Evolutionary conservation across 257 asterid genomes (phyloP).

Genomic region (Vinca minor): DNA sequence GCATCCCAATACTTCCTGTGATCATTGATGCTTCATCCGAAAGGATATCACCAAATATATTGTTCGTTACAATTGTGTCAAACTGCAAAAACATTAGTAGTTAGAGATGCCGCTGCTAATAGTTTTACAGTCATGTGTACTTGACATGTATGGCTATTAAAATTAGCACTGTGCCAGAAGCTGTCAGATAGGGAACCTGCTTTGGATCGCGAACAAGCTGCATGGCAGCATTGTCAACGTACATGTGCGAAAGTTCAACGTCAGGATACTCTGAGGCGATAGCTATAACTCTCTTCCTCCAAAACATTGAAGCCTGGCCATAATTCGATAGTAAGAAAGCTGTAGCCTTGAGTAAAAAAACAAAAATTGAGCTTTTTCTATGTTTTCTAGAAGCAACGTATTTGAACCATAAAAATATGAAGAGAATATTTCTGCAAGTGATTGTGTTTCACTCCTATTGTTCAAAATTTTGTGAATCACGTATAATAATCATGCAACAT

Average conservation of each 20-base stretch:
- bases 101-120: conserved; percentile 5
- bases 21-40: conserved; percentile 99
- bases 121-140: conserved; percentile 3
- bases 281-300: conserved; percentile 70
- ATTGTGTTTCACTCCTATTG: not conserved
- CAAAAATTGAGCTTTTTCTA: not conserved
- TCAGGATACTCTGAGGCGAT: conserved; percentile 84
- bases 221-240: conserved; percentile 98
- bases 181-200: conserved; percentile 52
- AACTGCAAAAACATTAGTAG: conserved; percentile 53
- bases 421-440: not conserved
- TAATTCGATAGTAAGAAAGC: not conserved
- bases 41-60: conserved; percentile 91
- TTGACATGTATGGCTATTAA: conserved; percentile 5
- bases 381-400: not conserved
- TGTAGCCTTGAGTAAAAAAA: not conserved
- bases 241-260: conserved; percentile 96
- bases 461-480: not conserved
- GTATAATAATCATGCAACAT: not conserved
- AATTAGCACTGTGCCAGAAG: not conserved
- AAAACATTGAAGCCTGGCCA: conserved; percentile 84
- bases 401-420: not conserved
- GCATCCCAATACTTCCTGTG: conserved; percentile 99
- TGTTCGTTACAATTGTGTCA: conserved; percentile 93
- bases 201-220: conserved; percentile 97